Evolutionary conservation across 2,329 filamentous ascomycete genomes (phyloP), one percentile per base, ranked within the genome.

Genomic region (Rasamsonia emersonii): DNA sequence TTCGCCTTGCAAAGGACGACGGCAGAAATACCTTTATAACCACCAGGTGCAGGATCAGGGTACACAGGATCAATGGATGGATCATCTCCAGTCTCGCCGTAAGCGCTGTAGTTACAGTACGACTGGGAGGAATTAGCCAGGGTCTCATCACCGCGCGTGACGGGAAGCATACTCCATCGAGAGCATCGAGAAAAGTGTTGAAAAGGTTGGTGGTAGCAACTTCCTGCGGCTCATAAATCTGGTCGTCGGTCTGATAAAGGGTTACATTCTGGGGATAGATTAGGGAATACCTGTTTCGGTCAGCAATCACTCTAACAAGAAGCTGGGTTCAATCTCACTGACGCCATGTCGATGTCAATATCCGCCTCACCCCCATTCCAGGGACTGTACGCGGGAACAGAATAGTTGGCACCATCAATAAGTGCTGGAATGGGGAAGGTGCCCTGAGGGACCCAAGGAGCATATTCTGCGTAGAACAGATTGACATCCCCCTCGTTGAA

Each of bases 341-440:
- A 37, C 31, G 67, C 67, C 40, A 73, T 70, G 38, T 73, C 55
- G 3, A 77, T 58, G 42, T 77, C 73, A 9, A 77, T 60, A 23
- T 68, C 53, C 2, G 68, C 68, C 53, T 77, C 73, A 26, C 62
- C 64, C 14, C 42, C 44, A 15, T 52, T 51, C 24, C 44, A 32
- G 2, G 47, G 54, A 26, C 47, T 47, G 34, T 60, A 61, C 5
- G 50, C 39, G 32, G 58, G 50, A 3, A 48, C 50, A 2, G 43
- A 50, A 14, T 53, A 65, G 34, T 70, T 67, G 9, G 66, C 56
- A 9, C 53, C 53, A 54, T 38, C 38, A 15, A 37, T 40, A 18
- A 40, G 13, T 11, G 29, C 24, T 1, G 36, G 36, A 6, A 9
- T 33, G 5, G 36, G 36, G 16, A 36, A 39, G 9, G 36, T 39